These are phyloP conservation scores for Petasospora fabianii DNA, from an alignment of 1,139 yeast genomes.

Conservation along the genomic window DNA sequence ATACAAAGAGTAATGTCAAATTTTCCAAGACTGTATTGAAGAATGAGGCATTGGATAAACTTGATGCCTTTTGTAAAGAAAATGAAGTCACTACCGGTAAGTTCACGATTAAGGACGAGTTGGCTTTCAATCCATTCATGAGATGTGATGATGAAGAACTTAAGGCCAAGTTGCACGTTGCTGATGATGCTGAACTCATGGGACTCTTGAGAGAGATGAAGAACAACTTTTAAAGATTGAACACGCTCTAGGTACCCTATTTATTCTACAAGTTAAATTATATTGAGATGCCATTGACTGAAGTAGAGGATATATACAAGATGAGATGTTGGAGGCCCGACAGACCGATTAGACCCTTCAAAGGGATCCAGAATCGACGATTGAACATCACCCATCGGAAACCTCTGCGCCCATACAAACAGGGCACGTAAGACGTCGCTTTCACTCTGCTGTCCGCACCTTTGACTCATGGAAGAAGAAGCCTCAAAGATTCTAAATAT, in stretches of 20 bases:
- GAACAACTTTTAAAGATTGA: conserved; percentile 34
- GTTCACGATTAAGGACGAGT: conserved; percentile 83
- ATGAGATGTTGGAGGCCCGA: conserved; percentile 5
- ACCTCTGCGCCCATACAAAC: conserved; percentile 6
- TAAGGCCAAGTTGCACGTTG: conserved; percentile 47
- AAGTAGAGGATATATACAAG: too few relatives aligned
- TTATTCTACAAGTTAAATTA: background rate
- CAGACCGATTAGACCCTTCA: background rate
- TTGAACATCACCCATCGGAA: too few relatives aligned
- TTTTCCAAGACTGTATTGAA: conserved; percentile 67
- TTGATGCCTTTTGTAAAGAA: conserved; percentile 46
- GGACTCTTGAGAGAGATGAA: conserved; percentile 64
- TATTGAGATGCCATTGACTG: too few relatives aligned
- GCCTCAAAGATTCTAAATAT: conserved; percentile 52
- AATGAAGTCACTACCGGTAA: conserved; percentile 79
- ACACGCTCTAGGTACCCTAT: background rate
- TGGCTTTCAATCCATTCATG: conserved; percentile 86
- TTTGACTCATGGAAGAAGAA: conserved; percentile 37
- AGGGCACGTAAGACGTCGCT: conserved; percentile 23
- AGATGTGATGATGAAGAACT: conserved; percentile 59
- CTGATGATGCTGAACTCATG: conserved; percentile 57
- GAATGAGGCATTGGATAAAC: conserved; percentile 48
- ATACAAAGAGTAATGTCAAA: conserved; percentile 75
- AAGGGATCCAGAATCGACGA: background rate
- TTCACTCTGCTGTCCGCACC: conserved; percentile 77